Base-by-base conservation (phyloP, 2,329 filamentous ascomycete genomes). In the Rhynchosporium agropyri region DNA sequence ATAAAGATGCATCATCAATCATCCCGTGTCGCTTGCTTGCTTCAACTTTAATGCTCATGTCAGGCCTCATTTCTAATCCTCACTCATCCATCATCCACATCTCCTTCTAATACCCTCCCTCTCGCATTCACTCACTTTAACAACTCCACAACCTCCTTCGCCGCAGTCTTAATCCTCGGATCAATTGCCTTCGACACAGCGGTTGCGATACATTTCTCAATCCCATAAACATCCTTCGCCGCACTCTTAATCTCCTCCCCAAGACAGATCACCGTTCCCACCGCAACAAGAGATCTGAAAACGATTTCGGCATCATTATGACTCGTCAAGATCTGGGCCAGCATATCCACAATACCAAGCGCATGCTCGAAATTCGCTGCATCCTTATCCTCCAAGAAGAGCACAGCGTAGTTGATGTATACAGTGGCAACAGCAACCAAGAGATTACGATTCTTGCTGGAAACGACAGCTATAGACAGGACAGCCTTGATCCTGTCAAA, bases 381-480 rank as follows among this genome's bases (percentile, higher is more conserved):
- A 4, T 62, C 54, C 4, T 54, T 53, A 29, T 66, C 49, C 4
- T 77, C 76, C 8, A 82, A 84, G 4, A 91, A 83, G 10, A 93
- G 82, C 0, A 97, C 91, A 0, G 92, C 83, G 67, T 90, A 89
- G 77, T 99, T 98, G 74, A 98, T 88, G 64, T 89, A 88, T 0
- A 91, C 81, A 0, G 95, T 97, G 0, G 91, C 87, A 20, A 91
- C 80, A 0, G 95, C 94, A 61, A 97, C 88, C 57, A 89, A 84
- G 10, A 98, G 80, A 69, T 96, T 96, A 58, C 90, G 86, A 74
- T 96, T 95, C 4, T 82, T 82, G 3, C 87, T 78, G 31, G 84
- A 83, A 58, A 88, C 83, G 8, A 96, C 78, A 33, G 89, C 83
- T 2, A 79, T 76, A 4, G 91, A 79, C 4, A 89, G 83, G 6